Base-by-base conservation (phyloP, 2,329 filamentous ascomycete species). In the Ceratocystis papillata region DNA sequence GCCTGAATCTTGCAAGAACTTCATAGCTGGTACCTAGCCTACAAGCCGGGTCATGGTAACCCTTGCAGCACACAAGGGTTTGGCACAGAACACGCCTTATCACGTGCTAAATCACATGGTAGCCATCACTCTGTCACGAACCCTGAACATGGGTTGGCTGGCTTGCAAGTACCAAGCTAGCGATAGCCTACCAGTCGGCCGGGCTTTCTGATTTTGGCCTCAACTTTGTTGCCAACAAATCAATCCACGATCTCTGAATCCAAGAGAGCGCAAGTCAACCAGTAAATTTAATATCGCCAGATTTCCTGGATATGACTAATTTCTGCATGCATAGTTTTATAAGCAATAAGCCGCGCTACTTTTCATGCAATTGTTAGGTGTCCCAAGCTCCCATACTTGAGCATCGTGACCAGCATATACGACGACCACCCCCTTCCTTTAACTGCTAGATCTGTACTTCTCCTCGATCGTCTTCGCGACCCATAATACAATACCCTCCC, bases 321-420 rank as follows among this genome's bases (percentile, higher is more conserved):
- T 20, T 59, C 15, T 37, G 15, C 55, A 59, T 37, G 33, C 55
- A 53, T 37, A 30, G 25, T 12, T 30, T 20, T n/a, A 59, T 59
- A 37, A 50, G 12, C 4, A 37, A 30, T 28, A 45, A 63, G 17
- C 44, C 44, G 41, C 41, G 46, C 30, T 33, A 45, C 61, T n/a
- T 20, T 63, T 63, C 61, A 45, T 45, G 50, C 28, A 48, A n/a
- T 50, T 50, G 25, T 12, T 28, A 17, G 17, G 44, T 45, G 17
- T 63, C 37, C 28, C 61, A 17, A 50, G 46, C 44, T 25, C 22
- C 61, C 20, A 63, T 25, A 48, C 30, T 63, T 28, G 25, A 50
- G 33, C 28, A 63, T 63, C 25, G 37, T 62, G 25, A 41, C 8
- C n/a, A 20, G 44, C 45, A 50, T 7, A 20, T 25, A 25, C 37